phyloP scores from a whole-genome alignment of 2,329 filamentous ascomycete species.

The Fusarium sterilihyphosum region DNA sequence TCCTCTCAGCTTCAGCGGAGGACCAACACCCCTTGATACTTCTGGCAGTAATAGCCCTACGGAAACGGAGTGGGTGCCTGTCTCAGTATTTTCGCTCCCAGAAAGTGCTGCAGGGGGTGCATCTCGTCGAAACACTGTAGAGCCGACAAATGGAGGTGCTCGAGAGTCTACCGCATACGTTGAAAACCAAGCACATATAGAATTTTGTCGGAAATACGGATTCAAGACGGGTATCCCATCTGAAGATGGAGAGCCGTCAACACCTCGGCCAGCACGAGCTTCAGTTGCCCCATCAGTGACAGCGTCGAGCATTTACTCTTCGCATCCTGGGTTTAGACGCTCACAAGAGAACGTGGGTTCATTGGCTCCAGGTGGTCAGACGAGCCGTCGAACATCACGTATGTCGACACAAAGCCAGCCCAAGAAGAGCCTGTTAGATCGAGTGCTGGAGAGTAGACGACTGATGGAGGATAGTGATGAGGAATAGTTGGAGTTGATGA shows the following conservation, averaged over 20 bases:
- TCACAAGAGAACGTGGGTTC: not conserved
- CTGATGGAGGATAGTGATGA: not conserved
- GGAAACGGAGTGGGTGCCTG: slow-evolving; percentile 19
- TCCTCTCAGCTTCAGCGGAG: not conserved
- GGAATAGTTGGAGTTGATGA: not conserved
- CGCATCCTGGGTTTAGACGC: slow-evolving; percentile 22
- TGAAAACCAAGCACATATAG: slow-evolving; percentile 11
- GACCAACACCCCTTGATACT: not conserved
- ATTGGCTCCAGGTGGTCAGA: not conserved
- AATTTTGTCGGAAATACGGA: slow-evolving; percentile 16
- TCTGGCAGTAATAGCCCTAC: not conserved
- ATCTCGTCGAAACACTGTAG: not conserved
- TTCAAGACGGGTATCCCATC: not conserved
- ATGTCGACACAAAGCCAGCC: not conserved
- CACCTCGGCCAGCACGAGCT: not conserved
- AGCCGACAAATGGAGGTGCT: not conserved
- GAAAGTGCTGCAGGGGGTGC: not conserved
- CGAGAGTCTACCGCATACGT: slow-evolving; percentile 2
- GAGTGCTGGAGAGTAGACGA: not conserved
- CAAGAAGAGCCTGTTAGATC: not conserved
- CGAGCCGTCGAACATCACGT: not conserved
- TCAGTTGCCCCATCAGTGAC: not conserved
- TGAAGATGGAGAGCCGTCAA: not conserved
- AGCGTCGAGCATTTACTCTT: slow-evolving; percentile 37
- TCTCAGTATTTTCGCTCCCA: slow-evolving; percentile 10